Evolutionary conservation across 768 basidiomycete species (phyloP), one percentile per base, ranked within the genome.

Genomic region (Boletus barrowsii): DNA sequence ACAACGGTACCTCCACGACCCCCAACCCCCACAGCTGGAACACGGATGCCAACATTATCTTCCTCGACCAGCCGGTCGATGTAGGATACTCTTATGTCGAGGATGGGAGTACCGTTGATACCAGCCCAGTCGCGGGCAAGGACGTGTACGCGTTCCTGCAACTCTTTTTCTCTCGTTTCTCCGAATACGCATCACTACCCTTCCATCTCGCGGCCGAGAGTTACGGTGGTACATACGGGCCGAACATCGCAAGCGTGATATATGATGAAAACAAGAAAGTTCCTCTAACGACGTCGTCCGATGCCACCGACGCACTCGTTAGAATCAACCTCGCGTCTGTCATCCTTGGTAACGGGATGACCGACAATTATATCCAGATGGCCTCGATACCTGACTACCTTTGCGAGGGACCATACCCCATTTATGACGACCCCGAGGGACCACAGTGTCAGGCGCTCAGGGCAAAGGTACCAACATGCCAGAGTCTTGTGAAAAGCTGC

Each of bases 11-110:
- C 55, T 87, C 85, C 72, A 84, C 84, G 15, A 85, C 83, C 2
- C 64, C 66, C 66, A 98, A 99, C 72, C 79, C 83, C 7, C 68
- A 90, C 76, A 87, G 87, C 60, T 99, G 96, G 96, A 99, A 86
- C 62, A 77, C 75, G 39, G 73, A 86, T 58, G 80, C 84, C 22
- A 84, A 84, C 60, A 66, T 81, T 20, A 79, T 83, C 56, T 82
- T 81, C 71, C 77, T 83, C 55, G 81, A 83, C 63, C 79, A 93
- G 65, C 95, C 95, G 18, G 82, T 95, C 61, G 83, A 88, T 52
- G 95, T 97, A 37, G 95, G 96, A 32, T 96, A 80, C 73, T 94
- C 91, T 1, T 98, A 95, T 67, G 80, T 84, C 1, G 82, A 86
- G 13, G 85, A 88, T 37, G 85, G 85, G 36, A 84, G 83, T 2